Base-by-base conservation (phyloP, 495 filamentous ascomycete genomes). In the Viridothelium virens region DNA sequence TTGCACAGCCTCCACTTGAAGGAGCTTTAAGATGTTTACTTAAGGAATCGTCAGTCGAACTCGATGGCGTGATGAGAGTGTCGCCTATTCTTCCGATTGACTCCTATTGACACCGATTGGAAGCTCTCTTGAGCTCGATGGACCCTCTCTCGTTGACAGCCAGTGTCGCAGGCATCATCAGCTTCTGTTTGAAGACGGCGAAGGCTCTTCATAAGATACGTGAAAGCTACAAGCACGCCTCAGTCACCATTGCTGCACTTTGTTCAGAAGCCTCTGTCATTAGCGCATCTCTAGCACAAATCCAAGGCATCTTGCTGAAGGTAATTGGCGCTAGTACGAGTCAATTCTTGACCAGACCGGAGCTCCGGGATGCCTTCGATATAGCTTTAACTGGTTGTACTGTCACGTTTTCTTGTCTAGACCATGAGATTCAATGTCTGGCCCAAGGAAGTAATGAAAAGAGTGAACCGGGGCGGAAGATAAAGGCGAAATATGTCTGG, bases 111-210 rank as follows among this genome's bases (percentile, higher is more conserved):
- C 41, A 0, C 41, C 6, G 14, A 44, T 44, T 7, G 7, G 7
- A 7, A 14, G 41, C 41, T 44, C 41, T 7, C 41, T 14, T 14
- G 41, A 44, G 41, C 14, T 7, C 1, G 36, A 68, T 65, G 67
- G 67, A 68, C 61, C 67, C 67, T 10, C 25, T 68, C 18, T 65
- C 67, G 18, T 46, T 65, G 14, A 62, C 53, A n/a, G 67, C 56
- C 7, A 61, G 48, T 36, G 67, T 68, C 18, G 31, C 47, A 5
- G 14, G 34, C 25, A 61, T 68, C 56, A 66, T 38, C 4, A 25
- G 47, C 14, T n/a, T 41, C 25, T 68, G 67, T 38, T 31, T 68
- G 3, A 46, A 62, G 31, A 61, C 50, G 12, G 63, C 63, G 7
- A 68, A 68, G 39, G 48, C 33, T 33, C 33, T 68, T n/a, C 34